Evolutionary conservation across 305 asterid genomes (phyloP), one percentile per base, ranked within the genome.

Genomic region (Fraxinus baroniana): DNA sequence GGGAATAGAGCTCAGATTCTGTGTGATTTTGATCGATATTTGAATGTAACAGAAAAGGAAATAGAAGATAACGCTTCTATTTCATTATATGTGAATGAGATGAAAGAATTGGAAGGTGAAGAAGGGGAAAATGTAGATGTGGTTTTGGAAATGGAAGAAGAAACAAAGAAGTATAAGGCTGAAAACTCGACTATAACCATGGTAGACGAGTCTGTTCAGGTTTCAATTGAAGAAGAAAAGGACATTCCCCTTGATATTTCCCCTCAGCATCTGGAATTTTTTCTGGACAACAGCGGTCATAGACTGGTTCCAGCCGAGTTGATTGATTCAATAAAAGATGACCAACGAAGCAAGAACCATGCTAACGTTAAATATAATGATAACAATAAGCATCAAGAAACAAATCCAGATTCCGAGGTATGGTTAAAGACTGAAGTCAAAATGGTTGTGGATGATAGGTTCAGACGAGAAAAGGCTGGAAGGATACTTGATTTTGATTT

Each of bases 181-280:
- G 80, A 49, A 36, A 76, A 52, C 78, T 24, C 66, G 74, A 37
- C 76, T 13, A 75, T 44, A 64, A 18, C 24, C 0, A 76, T 72
- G 92, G 83, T 83, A 78, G 89, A 89, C 81, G 49, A 84, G 33
- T 85, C 80, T 60, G 84, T 85, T 81, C 92, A 89, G 80, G 92
- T 77, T 79, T 78, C 77, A 32, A 4, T 79, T 52, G 83, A 46
- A 82, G 86, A 88, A 39, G 87, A 82, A 64, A 64, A 24, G 73
- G 73, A 24, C 8, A 72, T 13, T 37, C 64, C 83, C 18, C 33
- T 26, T 82, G 85, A 84, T 60, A 72, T 81, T 55, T 83, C 80
- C 7, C 77, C 87, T 77, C 91, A 83, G 77, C 91, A 89, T 85
- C 86, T 87, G 66, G 91, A 89, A 17, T 89, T 87, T 82, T 86